Evolutionary conservation across 2,329 filamentous ascomycete species (phyloP), one percentile per base, ranked within the genome.

Genomic region (Colletotrichum simmondsii): DNA sequence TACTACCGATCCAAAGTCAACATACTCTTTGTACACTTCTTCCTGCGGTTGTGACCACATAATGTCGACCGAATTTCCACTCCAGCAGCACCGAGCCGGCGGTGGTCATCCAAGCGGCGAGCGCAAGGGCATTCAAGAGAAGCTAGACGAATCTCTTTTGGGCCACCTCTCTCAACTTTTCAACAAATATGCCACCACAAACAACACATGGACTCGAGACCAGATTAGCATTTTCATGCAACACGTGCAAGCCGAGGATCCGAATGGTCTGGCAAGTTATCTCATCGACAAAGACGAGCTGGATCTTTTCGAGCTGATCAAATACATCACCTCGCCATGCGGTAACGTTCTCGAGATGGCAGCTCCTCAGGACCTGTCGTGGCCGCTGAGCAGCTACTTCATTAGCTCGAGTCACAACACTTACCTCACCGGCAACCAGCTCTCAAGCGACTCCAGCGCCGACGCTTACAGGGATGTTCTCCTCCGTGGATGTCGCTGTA

Each of bases 351-450:
- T 78, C 30, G 75, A 82, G 2, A 98, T 80, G 95, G 95, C 54
- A 4, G 28, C 16, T 10, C 53, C 91, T 92, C 79, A 85, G 66
- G 88, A 91, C 68, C 88, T 97, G 68, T 90, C 94, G 63, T 93
- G 91, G 77, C 95, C 95, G 0, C 85, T 98, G 75, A 93, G 95
- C 71, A 95, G 95, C 83, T 98, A 98, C 83, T 98, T 95, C 83
- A 94, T 98, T 80, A 97, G 93, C 75, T 97, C 94, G 77, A 98
- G 95, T 68, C 95, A 98, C 86, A 98, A 98, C 83, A 98, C 95
- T 0, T 98, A 98, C 77, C 89, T 98, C 26, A 90, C 95, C 1
- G 95, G 95, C 28, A 94, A 96, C 79, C 95, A 98, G 85, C 91
- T 98, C 11, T 94, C 90, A 72, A 96, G 95, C 77, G 91, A 93